Percentiles rank a stretch among this genome's conserved stretches.
Evolutionary conservation across 1,139 yeast species (phyloP).

Genomic region (Candida glucosophila): DNA sequence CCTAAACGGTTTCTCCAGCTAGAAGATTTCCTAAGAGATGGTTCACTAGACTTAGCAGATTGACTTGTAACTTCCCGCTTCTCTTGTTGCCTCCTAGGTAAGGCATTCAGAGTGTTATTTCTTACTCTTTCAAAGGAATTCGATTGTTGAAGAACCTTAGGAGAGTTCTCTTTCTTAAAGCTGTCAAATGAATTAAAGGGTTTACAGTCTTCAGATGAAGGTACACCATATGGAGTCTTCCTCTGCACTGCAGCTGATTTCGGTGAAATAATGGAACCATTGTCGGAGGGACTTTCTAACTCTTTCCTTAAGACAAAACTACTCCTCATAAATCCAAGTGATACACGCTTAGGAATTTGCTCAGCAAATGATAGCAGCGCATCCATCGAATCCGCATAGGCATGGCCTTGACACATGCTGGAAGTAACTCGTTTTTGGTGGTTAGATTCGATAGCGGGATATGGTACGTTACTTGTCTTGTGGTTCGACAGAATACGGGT

Average conservation of each 20-base stretch:
- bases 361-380: conserved; percentile 9
- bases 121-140: no score
- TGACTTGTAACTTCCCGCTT: no score
- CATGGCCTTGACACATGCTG: conserved; percentile 4
- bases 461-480: conserved; percentile 4
- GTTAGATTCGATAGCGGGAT: conserved; percentile 8
- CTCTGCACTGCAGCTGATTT: conserved; percentile 12
- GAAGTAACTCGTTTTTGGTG: no score
- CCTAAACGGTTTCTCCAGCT: no score
- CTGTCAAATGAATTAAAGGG: conserved; percentile 8
- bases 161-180: conserved; percentile 9
- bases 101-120: no score
- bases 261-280: conserved; percentile 19
- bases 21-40: no score
- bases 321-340: conserved; percentile 33
- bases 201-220: conserved; percentile 13
- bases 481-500: conserved; percentile 5
- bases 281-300: conserved; percentile 20
- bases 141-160: no score
- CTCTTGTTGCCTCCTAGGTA: no score
- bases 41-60: no score
- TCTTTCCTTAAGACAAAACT: conserved; percentile 30
- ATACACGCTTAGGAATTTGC: conserved; percentile 17
- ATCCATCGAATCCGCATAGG: conserved; percentile 6
- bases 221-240: conserved; percentile 20